Percentiles rank a stretch among this genome's conserved stretches.
phyloP scores from a whole-genome alignment of 2,329 filamentous ascomycete species.

The Cladophialophora chaetospira region DNA sequence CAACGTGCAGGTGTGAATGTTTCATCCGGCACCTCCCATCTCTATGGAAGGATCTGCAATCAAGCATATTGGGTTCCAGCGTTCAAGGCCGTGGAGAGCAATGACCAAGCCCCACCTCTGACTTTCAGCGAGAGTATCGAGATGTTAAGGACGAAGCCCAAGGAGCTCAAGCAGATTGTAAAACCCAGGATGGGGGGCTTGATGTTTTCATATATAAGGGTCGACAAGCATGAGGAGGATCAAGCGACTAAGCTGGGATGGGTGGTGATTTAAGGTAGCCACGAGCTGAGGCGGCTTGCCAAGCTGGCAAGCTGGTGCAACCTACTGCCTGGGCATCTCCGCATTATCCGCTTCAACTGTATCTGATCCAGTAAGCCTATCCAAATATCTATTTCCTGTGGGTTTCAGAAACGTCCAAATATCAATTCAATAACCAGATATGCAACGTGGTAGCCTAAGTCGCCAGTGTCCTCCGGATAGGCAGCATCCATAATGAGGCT shows the following conservation, averaged over 20 bases:
- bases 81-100: not conserved
- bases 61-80: conserved; percentile 6
- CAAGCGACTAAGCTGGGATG: not conserved
- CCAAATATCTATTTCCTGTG: too few species aligned
- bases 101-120: not conserved
- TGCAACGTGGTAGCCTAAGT: too few species aligned
- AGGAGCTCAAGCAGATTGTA: conserved; percentile 13
- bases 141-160: conserved; percentile 9
- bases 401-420: too few species aligned
- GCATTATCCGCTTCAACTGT: too few species aligned
- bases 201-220: conserved; percentile 7
- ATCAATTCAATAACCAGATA: too few species aligned
- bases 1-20: conserved; percentile 12
- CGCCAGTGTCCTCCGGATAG: too few species aligned
- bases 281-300: not conserved
- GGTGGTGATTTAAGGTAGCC: not conserved
- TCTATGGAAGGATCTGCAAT: conserved; percentile 5
- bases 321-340: too few species aligned
- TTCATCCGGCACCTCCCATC: conserved; percentile 9
- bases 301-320: not conserved
- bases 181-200: conserved; percentile 3
- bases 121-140: conserved; percentile 9
- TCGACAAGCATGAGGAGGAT: not conserved
- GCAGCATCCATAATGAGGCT: not conserved
- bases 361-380: too few species aligned